Percentiles rank a stretch among this genome's conserved stretches.
Conservation (phyloP, 2,329 filamentous ascomycete genomes). For the Pseudopyrenochaeta lycopersici region DNA sequence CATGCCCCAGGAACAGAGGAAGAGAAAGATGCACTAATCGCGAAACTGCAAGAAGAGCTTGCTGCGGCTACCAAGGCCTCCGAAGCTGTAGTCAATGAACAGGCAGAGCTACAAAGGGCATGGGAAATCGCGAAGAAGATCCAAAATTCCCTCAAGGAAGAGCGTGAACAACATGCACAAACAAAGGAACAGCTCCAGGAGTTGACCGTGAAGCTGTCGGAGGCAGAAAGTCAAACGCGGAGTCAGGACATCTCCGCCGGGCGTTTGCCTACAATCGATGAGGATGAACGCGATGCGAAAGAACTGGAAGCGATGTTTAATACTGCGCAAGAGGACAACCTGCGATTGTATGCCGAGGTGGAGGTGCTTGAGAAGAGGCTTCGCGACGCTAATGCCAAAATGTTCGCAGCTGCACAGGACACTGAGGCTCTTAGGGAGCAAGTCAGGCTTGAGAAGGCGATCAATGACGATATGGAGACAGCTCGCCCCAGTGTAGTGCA, state of each 20-base stretch:
- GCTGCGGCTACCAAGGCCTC: constrained; percentile 22
- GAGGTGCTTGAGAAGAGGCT: constrained; percentile 40
- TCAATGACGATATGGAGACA: constrained; percentile 39
- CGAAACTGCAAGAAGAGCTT: constrained; percentile 38
- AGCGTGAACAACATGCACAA: constrained; percentile 36
- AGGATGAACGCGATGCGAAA: constrained; percentile 37
- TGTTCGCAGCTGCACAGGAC: constrained; percentile 37
- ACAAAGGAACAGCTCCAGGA: constrained; percentile 38
- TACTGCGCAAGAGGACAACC: constrained; percentile 44
- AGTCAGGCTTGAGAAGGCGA: constrained; percentile 33
- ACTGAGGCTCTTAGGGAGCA: constrained; percentile 33
- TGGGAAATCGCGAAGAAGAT: constrained; percentile 43
- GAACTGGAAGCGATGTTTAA: constrained; percentile 49
- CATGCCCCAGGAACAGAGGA: constrained; percentile 27
- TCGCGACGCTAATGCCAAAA: constrained; percentile 36
- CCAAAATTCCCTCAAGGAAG: constrained; percentile 37
- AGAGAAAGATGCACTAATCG: constrained; percentile 38
- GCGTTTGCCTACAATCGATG: constrained; percentile 43
- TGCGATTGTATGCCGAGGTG: constrained; percentile 39
- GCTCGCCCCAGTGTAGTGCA: constrained; percentile 45
- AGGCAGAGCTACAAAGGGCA: constrained; percentile 42
- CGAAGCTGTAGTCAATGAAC: constrained; percentile 35
- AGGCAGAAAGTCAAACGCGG: constrained; percentile 21
- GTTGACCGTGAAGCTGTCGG: constrained; percentile 21
- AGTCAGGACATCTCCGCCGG: constrained; percentile 10